phyloP scores from a whole-genome alignment of 371 early-diverging fungal genomes.

The Rhizopus sp. region DNA sequence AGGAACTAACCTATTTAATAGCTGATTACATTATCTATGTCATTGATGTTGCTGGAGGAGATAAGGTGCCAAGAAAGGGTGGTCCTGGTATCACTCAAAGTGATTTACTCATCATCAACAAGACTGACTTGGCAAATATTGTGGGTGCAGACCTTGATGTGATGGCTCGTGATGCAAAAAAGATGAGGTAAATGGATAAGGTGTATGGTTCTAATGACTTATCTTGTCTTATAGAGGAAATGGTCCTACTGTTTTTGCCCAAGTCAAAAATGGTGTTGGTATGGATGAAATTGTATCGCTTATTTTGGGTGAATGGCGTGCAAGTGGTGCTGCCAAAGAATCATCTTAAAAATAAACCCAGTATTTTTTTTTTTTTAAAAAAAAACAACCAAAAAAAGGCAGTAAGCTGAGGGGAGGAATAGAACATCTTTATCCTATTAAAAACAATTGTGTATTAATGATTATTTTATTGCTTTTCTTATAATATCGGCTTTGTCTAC shows the following conservation, averaged over 20 bases:
- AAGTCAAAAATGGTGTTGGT: conserved; percentile 87
- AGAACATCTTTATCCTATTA: no score
- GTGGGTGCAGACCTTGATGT: conserved; percentile 90
- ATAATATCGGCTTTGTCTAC: no score
- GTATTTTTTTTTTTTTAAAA: background rate
- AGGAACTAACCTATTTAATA: conserved; percentile 28
- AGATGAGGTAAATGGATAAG: conserved; percentile 66
- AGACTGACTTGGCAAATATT: conserved; percentile 88
- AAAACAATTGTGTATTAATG: no score
- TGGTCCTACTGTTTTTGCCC: conserved; percentile 83
- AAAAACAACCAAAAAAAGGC: background rate
- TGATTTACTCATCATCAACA: conserved; percentile 91
- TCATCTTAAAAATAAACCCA: background rate
- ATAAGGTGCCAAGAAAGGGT: conserved; percentile 89
- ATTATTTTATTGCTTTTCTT: no score
- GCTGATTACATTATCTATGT: conserved; percentile 97
- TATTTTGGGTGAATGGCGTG: conserved; percentile 78
- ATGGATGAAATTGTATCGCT: conserved; percentile 79
- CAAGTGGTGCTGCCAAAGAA: conserved; percentile 56
- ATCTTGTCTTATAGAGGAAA: conserved; percentile 44
- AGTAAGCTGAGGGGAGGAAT: no score
- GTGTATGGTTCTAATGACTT: background rate
- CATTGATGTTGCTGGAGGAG: conserved; percentile 95
- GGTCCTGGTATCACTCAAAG: conserved; percentile 95
- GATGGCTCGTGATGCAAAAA: conserved; percentile 89